These are phyloP conservation scores for Phytopythium litorale DNA, from an alignment of 352 stramenopile species.

Conservation along the genomic window DNA sequence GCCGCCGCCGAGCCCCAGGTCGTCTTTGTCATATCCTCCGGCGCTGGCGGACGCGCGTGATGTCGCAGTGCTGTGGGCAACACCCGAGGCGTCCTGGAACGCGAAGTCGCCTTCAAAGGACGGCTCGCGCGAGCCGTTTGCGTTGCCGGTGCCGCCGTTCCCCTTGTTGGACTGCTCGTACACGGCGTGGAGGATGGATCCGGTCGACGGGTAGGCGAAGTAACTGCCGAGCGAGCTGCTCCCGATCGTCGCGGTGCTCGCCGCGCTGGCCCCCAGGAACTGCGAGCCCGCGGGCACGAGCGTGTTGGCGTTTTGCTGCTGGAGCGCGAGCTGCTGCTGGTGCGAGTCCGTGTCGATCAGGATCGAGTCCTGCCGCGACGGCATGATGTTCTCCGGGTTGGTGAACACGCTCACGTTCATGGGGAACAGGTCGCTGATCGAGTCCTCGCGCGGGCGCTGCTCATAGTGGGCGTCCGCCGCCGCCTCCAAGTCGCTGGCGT, in stretches of 20 bases:
- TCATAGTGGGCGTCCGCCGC: constrained; percentile 4
- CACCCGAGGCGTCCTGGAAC: constrained; percentile 16
- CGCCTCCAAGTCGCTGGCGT: constrained; percentile 4
- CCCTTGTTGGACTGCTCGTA: constrained; percentile 20
- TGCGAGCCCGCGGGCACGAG: constrained; percentile 4
- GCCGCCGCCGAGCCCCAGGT: constrained; percentile 2
- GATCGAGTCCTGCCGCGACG: constrained; percentile 69
- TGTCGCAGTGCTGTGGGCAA: constrained; percentile 15
- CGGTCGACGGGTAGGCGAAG: constrained; percentile 8
- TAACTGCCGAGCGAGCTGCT: not conserved
- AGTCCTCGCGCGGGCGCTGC: constrained; percentile 25
- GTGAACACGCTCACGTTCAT: constrained; percentile 63
- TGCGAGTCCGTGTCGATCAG: constrained; percentile 67
- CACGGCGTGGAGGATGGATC: constrained; percentile 23
- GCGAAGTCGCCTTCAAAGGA: constrained; percentile 24
- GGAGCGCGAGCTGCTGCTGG: constrained; percentile 22
- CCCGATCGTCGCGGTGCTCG: constrained; percentile 2
- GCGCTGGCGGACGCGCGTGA: constrained; percentile 14
- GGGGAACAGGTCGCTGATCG: constrained; percentile 65
- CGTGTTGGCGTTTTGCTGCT: constrained; percentile 10
- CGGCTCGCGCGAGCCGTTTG: constrained; percentile 16
- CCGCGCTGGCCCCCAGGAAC: not conserved
- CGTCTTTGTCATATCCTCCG: constrained; percentile 6
- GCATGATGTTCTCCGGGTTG: constrained; percentile 72
- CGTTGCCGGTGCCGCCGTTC: constrained; percentile 14